These are phyloP conservation scores for Lipomyces kockii DNA, from an alignment of 805 yeast species.

Conservation along the genomic window DNA sequence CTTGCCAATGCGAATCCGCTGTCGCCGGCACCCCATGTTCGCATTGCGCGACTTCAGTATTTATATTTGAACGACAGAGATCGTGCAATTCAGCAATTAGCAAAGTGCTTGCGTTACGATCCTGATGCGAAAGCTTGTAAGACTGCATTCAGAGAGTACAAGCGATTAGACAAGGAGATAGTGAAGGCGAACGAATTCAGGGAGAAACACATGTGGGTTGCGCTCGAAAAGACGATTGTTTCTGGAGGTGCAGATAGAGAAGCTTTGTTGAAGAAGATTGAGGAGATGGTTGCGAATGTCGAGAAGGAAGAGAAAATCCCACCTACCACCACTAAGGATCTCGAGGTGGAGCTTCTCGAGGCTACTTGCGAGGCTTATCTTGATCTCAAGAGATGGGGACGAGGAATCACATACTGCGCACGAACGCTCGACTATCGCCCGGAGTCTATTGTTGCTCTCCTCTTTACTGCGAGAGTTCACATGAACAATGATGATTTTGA, in stretches of 20 bases:
- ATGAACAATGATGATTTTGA: conserved; percentile 38
- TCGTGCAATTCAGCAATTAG: conserved; percentile 56
- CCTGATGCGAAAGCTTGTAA: conserved; percentile 72
- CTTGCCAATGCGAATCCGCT: conserved; percentile 40
- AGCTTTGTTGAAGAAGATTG: conserved; percentile 32
- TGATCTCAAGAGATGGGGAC: conserved; percentile 37
- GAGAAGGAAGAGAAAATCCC: conserved; percentile 16
- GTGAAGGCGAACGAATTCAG: conserved; percentile 19
- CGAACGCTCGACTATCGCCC: conserved; percentile 40
- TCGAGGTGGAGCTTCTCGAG: conserved; percentile 35
- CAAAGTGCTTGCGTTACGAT: conserved; percentile 75
- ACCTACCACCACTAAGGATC: conserved; percentile 8
- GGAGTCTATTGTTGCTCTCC: conserved; percentile 40
- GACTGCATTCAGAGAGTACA: conserved; percentile 39
- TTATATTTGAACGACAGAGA: conserved; percentile 60
- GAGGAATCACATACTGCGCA: conserved; percentile 41
- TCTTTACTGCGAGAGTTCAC: conserved; percentile 36
- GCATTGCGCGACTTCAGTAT: conserved; percentile 49
- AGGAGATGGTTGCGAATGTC: conserved; percentile 26
- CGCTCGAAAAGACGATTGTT: conserved; percentile 18
- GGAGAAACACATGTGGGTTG: conserved; percentile 22
- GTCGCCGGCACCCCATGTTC: conserved; percentile 40
- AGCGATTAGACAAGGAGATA: conserved; percentile 32
- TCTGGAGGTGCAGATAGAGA: conserved; percentile 26
- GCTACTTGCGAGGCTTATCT: conserved; percentile 39